Evolutionary conservation across 2,329 filamentous ascomycete genomes (phyloP), one percentile per base, ranked within the genome.

Genomic region (Meredithiella fracta): DNA sequence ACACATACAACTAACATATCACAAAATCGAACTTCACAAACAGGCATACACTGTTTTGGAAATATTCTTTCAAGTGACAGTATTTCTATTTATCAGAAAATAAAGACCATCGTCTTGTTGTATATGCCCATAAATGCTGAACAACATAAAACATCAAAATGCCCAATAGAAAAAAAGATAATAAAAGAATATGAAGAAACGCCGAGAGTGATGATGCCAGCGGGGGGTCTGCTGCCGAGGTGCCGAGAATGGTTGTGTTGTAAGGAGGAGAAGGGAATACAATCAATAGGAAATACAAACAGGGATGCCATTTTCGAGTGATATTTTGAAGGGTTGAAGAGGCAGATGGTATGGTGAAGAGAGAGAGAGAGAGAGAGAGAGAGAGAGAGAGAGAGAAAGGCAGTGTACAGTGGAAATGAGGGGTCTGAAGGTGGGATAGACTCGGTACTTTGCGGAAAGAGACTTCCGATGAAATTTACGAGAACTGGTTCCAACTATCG

Each of bases 91-190:
- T 56, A 56, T 56, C 49, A 42, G 55, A 44, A 57, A 58, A n/a
- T n/a, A n/a, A 42, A 59, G 50, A 53, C 54, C 52, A 54, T 59
- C 51, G 44, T 52, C 54, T 37, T 42, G 50, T 34, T 59, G 54
- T 56, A 56, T 53, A 56, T 59, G 54, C 57, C 47, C 53, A 54
- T 53, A 56, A n/a, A 53, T 51, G 53, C 57, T 59, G 50, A 55
- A 58, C 56, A 56, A 58, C 50, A 56, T 56, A 52, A 52, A 58
- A 59, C 55, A 59, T 59, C 57, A 56, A n/a, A 56, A 59, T 59
- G 53, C 53, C 57, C 53, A 56, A 53, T 56, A 59, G 53, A 53
- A 53, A 53, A 42, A 52, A 52, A 38, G 25, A 9, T 31, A 31
- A 25, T n/a, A 38, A 22, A 23, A 25, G n/a, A 44, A 22, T n/a